Base-by-base conservation (phyloP, 768 basidiomycete species). In the Crucibulum laeve region DNA sequence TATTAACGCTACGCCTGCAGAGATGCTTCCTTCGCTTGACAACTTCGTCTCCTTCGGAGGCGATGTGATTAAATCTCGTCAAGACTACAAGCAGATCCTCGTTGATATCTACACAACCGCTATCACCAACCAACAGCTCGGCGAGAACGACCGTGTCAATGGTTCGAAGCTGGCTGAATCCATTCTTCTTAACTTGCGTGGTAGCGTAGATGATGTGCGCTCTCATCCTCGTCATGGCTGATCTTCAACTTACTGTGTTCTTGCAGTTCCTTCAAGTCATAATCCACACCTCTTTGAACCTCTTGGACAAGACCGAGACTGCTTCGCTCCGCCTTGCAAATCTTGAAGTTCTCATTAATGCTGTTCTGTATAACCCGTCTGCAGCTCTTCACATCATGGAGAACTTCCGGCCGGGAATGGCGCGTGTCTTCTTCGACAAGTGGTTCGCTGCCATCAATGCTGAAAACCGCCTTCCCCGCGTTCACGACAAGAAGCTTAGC, bases 401-500 rank as follows among this genome's bases (percentile, higher is more conserved):
- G 55, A 61, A 51, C 24, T 64, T 71, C 54, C 70, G 69, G 19
- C 63, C 80, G 0, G 82, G 81, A n/a, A 67, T 73, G 26, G 76
- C 85, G 0, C 80, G 84, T 26, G 56, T 62, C n/a, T 91, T 94
- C 72, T 91, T 94, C 57, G 80, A 89, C 56, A 75, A 69, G 50
- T 94, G 91, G 91, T 92, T 93, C 58, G 74, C 63, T 8, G 79
- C 80, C 8, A 86, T 91, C 62, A 81, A 80, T 45, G 64, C 65
- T 39, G 70, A 72, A 24, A 68, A 60, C 19, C 74, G 71, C 38
- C 73, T 92, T 25, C 87, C 89, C 10, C 79, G 91, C 15, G 90
- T 95, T 34, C 91, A 95, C 57, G 91, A 94, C 65, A 91, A 92
- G 76, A 91, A 86, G 63, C 67, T 94, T 45, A 80, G 77, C 52